Evolutionary conservation across 345 rosid genomes (phyloP).

Genomic region (Barbarea vulgaris): DNA sequence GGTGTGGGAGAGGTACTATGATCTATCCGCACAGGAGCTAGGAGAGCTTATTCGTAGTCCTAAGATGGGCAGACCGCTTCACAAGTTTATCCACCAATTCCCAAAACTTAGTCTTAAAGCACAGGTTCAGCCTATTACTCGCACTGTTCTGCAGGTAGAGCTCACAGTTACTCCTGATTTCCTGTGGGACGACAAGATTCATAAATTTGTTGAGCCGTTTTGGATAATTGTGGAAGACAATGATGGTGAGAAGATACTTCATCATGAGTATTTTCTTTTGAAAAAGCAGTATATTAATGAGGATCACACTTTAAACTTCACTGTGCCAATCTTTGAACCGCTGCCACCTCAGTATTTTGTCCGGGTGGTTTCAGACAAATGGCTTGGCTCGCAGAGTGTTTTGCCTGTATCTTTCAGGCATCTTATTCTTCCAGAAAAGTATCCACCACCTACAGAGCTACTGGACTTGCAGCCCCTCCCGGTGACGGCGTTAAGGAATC

Average conservation of each 20-base stretch:
- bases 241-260: slow-evolving; percentile 89
- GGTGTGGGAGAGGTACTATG: slow-evolving; percentile 98
- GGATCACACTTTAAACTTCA: slow-evolving; percentile 86
- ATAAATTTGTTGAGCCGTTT: slow-evolving; percentile 94
- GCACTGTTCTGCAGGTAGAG: slow-evolving; percentile 80
- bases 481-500: slow-evolving; percentile 89
- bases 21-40: slow-evolving; percentile 84
- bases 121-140: slow-evolving; percentile 90
- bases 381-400: slow-evolving; percentile 93
- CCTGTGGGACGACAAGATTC: slow-evolving; percentile 93
- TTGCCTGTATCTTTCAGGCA: slow-evolving; percentile 93
- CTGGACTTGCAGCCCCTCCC: slow-evolving; percentile 94
- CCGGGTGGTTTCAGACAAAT: slow-evolving; percentile 87
- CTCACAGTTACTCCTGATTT: slow-evolving; percentile 93
- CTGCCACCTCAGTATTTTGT: slow-evolving; percentile 94
- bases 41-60: slow-evolving; percentile 88
- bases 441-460: slow-evolving; percentile 96
- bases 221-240: slow-evolving; percentile 97
- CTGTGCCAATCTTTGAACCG: slow-evolving; percentile 91
- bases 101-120: slow-evolving; percentile 85
- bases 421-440: slow-evolving; percentile 95
- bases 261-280: slow-evolving; percentile 90
- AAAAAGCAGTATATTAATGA: slow-evolving; percentile 87
- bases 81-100: slow-evolving; percentile 87
- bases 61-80: slow-evolving; percentile 88